A percentile compares a stretch with the other conserved stretches of the same genome.
phyloP scores from a whole-genome alignment of 257 asterid genomes.

The Solanum sitiens region DNA sequence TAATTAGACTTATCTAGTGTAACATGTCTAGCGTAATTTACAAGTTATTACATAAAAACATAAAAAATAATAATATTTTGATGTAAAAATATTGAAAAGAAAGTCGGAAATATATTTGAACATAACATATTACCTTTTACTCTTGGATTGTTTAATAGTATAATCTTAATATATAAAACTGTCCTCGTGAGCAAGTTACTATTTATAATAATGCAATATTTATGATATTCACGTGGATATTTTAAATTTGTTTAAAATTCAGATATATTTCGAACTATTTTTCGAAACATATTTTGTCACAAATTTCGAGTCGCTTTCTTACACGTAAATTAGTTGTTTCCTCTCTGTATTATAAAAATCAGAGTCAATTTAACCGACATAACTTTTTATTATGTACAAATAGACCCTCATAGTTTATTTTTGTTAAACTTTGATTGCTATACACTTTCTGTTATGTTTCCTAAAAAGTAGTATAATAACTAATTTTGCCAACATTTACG shows the following conservation, averaged over 20 bases:
- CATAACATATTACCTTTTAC: too few relatives aligned
- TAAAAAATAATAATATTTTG: too few relatives aligned
- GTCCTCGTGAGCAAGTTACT: too few relatives aligned
- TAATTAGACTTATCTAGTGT: neutral
- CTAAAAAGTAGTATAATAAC: neutral
- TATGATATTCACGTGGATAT: too few relatives aligned
- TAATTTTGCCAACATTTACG: neutral
- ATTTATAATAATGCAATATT: too few relatives aligned
- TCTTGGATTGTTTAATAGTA: too few relatives aligned
- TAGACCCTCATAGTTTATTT: neutral
- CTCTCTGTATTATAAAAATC: neutral
- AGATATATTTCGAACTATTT: too few relatives aligned
- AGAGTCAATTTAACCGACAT: neutral
- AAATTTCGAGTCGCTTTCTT: neutral
- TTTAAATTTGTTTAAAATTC: too few relatives aligned
- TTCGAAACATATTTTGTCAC: neutral
- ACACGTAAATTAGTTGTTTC: neutral
- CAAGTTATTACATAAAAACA: too few relatives aligned
- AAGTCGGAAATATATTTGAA: too few relatives aligned
- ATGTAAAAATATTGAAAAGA: accelerated
- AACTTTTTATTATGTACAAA: neutral
- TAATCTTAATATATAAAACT: too few relatives aligned
- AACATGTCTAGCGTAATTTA: too few relatives aligned
- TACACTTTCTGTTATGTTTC: neutral
- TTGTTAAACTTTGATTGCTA: neutral